Conservation (phyloP, 73 alveolate genomes). For the Paramecium sonneborni region DNA sequence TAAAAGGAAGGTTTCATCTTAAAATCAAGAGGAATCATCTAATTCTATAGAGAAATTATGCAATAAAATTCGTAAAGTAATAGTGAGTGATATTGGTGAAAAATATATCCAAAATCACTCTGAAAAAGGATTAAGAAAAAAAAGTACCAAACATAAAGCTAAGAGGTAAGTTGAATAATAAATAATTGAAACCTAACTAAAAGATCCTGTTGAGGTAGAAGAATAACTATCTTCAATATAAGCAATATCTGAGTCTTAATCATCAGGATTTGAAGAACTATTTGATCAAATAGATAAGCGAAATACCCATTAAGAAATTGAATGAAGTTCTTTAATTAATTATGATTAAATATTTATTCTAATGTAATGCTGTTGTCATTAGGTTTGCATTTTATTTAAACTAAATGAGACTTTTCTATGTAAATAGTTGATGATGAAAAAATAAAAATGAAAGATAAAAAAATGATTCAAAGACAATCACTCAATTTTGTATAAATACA, state of each 20-base stretch:
- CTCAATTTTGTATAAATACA: background rate
- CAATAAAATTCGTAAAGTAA: background rate
- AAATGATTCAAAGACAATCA: background rate
- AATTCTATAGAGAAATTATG: background rate
- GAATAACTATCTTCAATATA: background rate
- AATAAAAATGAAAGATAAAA: conserved; percentile 36
- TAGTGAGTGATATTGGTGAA: background rate
- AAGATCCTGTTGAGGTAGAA: conserved; percentile 7
- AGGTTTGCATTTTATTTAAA: background rate
- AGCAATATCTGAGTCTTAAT: conserved; percentile 1
- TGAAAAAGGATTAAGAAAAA: background rate
- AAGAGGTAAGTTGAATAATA: background rate
- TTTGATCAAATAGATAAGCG: conserved; percentile 4
- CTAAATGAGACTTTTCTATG: background rate
- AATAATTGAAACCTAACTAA: background rate
- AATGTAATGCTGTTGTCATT: background rate
- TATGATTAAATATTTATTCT: background rate
- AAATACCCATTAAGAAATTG: background rate
- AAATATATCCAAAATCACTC: background rate
- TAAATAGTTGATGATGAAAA: no score
- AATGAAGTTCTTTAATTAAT: conserved; percentile 21
- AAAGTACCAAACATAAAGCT: background rate
- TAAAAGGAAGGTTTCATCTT: conserved; percentile 3
- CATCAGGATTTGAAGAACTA: background rate
- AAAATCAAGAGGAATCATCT: conserved; percentile 24